Conservation (phyloP, 805 yeast genomes). For the Pichia rugopelliculosa region DNA sequence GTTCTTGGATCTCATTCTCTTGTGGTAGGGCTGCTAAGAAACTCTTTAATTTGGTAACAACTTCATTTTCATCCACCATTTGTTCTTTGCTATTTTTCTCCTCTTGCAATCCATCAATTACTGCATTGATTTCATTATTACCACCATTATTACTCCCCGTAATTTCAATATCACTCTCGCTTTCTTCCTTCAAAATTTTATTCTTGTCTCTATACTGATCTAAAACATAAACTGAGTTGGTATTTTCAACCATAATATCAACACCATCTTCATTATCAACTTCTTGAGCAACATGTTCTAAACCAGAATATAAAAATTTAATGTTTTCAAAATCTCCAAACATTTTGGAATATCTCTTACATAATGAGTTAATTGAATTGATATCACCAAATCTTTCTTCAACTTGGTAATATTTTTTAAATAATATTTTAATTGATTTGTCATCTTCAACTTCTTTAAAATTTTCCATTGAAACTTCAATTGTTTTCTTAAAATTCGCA, state of each 20-base stretch:
- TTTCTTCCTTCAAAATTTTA: background rate
- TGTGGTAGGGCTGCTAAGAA: slow-evolving; percentile 3
- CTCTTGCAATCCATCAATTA: slow-evolving; percentile 1
- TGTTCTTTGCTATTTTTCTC: background rate
- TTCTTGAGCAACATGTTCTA: background rate
- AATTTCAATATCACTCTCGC: background rate
- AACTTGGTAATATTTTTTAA: slow-evolving; percentile 53
- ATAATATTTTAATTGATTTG: slow-evolving; percentile 38
- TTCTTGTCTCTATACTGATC: background rate
- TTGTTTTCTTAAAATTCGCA: slow-evolving; percentile 66
- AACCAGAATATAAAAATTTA: background rate
- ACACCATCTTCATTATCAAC: background rate
- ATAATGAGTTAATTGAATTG: slow-evolving; percentile 57
- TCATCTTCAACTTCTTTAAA: slow-evolving; percentile 30
- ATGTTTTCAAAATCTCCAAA: slow-evolving; percentile 42
- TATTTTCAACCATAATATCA: background rate
- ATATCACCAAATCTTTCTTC: slow-evolving; percentile 68
- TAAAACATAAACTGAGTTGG: background rate
- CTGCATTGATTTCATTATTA: background rate
- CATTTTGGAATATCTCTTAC: slow-evolving; percentile 52
- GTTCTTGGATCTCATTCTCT: background rate
- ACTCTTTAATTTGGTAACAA: background rate
- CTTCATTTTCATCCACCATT: background rate
- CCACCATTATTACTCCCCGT: background rate
- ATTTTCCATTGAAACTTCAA: slow-evolving; percentile 67